A percentile compares a stretch with the other conserved stretches of the same genome.
Evolutionary conservation across 176 grass and related monocot genomes (phyloP).

Genomic region (Ensete glaucum): DNA sequence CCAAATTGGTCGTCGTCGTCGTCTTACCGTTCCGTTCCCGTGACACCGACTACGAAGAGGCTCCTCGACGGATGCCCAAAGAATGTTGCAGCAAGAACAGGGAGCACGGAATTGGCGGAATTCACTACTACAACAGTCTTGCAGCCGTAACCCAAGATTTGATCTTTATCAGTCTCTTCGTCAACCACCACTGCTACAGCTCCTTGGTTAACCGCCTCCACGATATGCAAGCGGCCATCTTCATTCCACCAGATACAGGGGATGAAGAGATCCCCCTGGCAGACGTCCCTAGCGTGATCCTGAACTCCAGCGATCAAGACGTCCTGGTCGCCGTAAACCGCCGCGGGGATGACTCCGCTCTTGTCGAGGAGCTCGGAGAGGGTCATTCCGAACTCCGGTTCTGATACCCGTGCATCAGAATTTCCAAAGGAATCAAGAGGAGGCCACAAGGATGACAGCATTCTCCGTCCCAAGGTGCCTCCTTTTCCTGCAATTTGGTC

Average conservation of each 20-base stretch:
- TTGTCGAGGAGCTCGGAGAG: constrained; percentile 83
- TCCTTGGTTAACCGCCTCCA: constrained; percentile 68
- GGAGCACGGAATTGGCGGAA: constrained; percentile 29
- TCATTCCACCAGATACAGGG: constrained; percentile 23
- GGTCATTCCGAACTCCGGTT: constrained; percentile 68
- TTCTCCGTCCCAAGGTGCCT: constrained; percentile 10
- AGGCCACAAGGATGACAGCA: constrained; percentile 22
- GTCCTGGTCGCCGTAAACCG: constrained; percentile 65
- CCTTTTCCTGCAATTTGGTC: neutral
- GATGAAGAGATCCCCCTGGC: constrained; percentile 57
- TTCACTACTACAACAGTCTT: constrained; percentile 77
- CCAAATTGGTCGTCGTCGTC: constrained; percentile 51
- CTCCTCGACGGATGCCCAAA: constrained; percentile 51
- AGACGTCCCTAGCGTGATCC: constrained; percentile 49
- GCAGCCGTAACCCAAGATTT: constrained; percentile 42
- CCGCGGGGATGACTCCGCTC: constrained; percentile 73
- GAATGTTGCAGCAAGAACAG: constrained; percentile 50
- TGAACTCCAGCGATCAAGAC: constrained; percentile 62
- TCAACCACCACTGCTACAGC: constrained; percentile 65
- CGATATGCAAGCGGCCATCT: constrained; percentile 33
- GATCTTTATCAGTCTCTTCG: constrained; percentile 67
- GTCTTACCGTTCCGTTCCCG: constrained; percentile 53
- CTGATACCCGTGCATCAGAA: constrained; percentile 24
- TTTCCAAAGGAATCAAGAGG: constrained; percentile 45
- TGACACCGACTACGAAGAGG: constrained; percentile 54